Evolutionary conservation across 495 filamentous ascomycete genomes (phyloP).

Genomic region (Friedmanniomyces simplex): DNA sequence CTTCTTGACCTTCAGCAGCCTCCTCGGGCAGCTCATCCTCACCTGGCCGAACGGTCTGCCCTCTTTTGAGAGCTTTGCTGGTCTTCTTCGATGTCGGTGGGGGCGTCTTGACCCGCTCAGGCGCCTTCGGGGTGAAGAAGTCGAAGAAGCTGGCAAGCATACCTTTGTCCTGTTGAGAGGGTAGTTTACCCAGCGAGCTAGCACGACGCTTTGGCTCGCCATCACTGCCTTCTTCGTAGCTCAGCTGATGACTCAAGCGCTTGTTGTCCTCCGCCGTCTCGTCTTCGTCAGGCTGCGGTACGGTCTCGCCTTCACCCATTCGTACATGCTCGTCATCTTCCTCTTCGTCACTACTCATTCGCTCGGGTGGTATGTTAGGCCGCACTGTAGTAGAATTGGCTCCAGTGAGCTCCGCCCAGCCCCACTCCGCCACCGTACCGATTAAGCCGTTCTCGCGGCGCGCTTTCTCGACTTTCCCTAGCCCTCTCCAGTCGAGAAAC

Average conservation of each 20-base stretch:
- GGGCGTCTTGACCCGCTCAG: background rate
- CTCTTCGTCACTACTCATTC: constrained; percentile 18
- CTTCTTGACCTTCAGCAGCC: background rate
- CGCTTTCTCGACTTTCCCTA: constrained; percentile 89
- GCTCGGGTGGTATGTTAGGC: constrained; percentile 26
- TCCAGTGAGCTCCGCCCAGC: constrained; percentile 88
- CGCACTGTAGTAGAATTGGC: constrained; percentile 52
- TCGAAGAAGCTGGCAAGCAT: constrained; percentile 27
- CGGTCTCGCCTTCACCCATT: constrained; percentile 27
- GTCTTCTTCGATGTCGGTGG: constrained; percentile 24
- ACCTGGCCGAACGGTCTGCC: constrained; percentile 24
- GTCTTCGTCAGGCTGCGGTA: constrained; percentile 48
- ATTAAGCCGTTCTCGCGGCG: constrained; percentile 83
- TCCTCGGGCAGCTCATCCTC: constrained; percentile 15
- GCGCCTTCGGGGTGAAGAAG: constrained; percentile 25
- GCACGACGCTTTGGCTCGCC: background rate
- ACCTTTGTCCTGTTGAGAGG: constrained; percentile 14
- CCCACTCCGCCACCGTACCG: constrained; percentile 84
- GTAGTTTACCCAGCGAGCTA: background rate
- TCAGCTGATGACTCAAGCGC: constrained; percentile 1
- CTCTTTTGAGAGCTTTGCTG: constrained; percentile 27
- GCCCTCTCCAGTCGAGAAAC: constrained; percentile 94
- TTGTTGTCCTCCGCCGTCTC: constrained; percentile 11
- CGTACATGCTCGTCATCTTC: constrained; percentile 19
- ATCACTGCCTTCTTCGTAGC: constrained; percentile 2